These are phyloP conservation scores for Ceratorhiza oryzae-sativae DNA, from an alignment of 1,284 basidiomycete species.

Conservation along the genomic window DNA sequence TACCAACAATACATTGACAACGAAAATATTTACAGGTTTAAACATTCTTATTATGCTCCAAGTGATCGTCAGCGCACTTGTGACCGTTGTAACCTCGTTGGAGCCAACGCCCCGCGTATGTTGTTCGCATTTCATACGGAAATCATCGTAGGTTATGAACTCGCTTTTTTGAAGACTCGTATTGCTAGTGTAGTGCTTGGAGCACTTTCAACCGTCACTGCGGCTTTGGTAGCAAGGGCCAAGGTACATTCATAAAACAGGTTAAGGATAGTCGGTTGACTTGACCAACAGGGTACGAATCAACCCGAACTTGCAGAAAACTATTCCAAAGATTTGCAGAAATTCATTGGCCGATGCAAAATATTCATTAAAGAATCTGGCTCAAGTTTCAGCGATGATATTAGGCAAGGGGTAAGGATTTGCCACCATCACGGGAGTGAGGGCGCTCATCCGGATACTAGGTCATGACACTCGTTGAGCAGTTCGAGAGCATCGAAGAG, in stretches of 20 bases:
- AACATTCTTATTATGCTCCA: conserved; percentile 27
- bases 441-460: not conserved
- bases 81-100: conserved; percentile 13
- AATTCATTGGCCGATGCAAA: conserved; percentile 21
- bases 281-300: conserved; percentile 26
- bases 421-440: not conserved
- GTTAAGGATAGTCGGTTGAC: not conserved
- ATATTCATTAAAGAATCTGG: conserved; percentile 22
- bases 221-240: conserved; percentile 20
- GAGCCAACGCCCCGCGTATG: conserved; percentile 22
- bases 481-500: conserved; percentile 30
- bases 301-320: conserved; percentile 33
- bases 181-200: conserved; percentile 7
- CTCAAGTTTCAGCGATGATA: not conserved
- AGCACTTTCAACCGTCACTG: conserved; percentile 17
- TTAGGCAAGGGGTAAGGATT: conserved; percentile 15
- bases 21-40: not conserved
- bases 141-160: too few relatives aligned
- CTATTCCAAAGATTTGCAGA: conserved; percentile 18
- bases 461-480: conserved; percentile 16
- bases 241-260: conserved; percentile 3
- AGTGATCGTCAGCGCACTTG: conserved; percentile 13
- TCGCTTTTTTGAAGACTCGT: not conserved
- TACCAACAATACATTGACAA: not conserved
- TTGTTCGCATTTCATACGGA: not conserved